Evolutionary conservation across 768 basidiomycete genomes (phyloP).

Genomic region (Suillus alpinus): DNA sequence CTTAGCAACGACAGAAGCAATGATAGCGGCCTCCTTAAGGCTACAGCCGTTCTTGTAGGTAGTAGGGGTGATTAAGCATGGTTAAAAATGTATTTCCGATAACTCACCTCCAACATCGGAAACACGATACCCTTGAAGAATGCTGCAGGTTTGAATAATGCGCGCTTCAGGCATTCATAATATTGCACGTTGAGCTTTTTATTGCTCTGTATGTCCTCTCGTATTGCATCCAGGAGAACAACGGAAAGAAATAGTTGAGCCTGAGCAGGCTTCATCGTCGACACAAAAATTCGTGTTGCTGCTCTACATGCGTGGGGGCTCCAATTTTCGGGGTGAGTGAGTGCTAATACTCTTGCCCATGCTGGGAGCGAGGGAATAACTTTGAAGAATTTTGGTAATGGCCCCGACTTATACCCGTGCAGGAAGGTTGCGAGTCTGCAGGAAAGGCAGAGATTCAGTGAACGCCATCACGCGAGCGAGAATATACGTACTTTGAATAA

Average conservation of each 20-base stretch:
- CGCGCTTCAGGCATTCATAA: conserved; percentile 88
- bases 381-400: conserved; percentile 96
- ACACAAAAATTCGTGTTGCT: conserved; percentile 93
- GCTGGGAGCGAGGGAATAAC: conserved; percentile 93
- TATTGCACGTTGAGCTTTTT: conserved; percentile 92
- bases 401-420: conserved; percentile 87
- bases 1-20: conserved; percentile 87
- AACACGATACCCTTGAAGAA: conserved; percentile 99
- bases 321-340: conserved; percentile 92
- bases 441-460: conserved; percentile 5
- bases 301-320: conserved; percentile 93
- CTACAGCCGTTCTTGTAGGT: conserved; percentile 70
- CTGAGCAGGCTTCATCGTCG: conserved; percentile 94
- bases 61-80: not conserved
- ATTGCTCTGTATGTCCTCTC: conserved; percentile 83
- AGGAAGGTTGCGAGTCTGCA: conserved; percentile 82
- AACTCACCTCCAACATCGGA: conserved; percentile 84
- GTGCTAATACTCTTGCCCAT: conserved; percentile 93
- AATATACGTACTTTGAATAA: conserved; percentile 75
- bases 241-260: conserved; percentile 91
- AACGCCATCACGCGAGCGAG: not conserved
- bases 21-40: conserved; percentile 90
- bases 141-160: conserved; percentile 93
- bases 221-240: conserved; percentile 84
- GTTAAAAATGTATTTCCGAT: conserved; percentile 27